phyloP scores from a whole-genome alignment of 495 filamentous ascomycete genomes.

The Penicillium psychrofluorescens region DNA sequence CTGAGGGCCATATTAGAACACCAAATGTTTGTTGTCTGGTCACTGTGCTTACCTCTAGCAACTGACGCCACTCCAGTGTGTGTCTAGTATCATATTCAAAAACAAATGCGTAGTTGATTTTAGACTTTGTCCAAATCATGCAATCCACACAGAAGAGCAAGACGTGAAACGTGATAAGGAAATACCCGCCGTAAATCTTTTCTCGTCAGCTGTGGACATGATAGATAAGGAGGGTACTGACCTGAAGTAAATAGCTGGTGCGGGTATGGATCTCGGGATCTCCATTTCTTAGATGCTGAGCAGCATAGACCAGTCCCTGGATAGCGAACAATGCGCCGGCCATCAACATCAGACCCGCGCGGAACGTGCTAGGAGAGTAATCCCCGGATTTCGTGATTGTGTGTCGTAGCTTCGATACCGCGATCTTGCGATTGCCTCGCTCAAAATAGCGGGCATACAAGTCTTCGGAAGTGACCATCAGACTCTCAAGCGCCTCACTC shows the following conservation, averaged over 20 bases:
- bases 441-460: constrained; percentile 92
- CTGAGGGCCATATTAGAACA: constrained; percentile 14
- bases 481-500: constrained; percentile 69
- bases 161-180: constrained; percentile 66
- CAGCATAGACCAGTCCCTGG: constrained; percentile 64
- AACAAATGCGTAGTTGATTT: constrained; percentile 93
- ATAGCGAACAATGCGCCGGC: constrained; percentile 65
- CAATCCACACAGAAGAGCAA: constrained; percentile 72
- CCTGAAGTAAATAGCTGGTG: constrained; percentile 72
- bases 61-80: constrained; percentile 80
- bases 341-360: constrained; percentile 72
- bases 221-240: constrained; percentile 19
- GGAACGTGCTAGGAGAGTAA: constrained; percentile 66
- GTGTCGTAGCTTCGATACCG: constrained; percentile 73
- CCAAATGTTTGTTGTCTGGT: background rate
- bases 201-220: constrained; percentile 17
- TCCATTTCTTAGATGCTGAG: constrained; percentile 40
- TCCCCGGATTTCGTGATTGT: constrained; percentile 57
- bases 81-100: constrained; percentile 90
- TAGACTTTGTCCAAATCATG: constrained; percentile 68
- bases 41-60: constrained; percentile 54
- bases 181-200: constrained; percentile 81
- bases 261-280: constrained; percentile 40
- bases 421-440: constrained; percentile 82
- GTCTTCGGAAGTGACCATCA: constrained; percentile 75